Conservation (phyloP, 305 asterid species). For the Fraxinus nigra region DNA sequence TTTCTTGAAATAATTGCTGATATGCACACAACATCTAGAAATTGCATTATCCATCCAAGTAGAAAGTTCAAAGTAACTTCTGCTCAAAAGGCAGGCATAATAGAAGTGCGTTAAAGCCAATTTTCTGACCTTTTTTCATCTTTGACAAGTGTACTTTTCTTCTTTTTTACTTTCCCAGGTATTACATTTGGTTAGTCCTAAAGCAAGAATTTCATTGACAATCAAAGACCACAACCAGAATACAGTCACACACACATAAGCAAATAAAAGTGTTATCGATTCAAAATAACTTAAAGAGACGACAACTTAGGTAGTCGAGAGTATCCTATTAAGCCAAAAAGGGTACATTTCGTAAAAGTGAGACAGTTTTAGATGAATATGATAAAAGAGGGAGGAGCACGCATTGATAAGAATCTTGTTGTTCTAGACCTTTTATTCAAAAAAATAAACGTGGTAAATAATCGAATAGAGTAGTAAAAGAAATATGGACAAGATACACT, state of each 20-base stretch:
- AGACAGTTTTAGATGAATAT: neutral
- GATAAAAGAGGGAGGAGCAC: neutral
- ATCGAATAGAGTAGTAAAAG: neutral
- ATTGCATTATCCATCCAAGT: conserved; percentile 10
- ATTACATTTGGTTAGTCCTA: neutral
- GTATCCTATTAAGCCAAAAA: neutral
- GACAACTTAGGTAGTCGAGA: neutral
- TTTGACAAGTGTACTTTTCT: neutral
- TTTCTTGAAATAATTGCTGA: neutral
- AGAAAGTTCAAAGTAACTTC: conserved; percentile 20
- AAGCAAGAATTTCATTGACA: neutral
- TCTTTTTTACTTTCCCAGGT: neutral
- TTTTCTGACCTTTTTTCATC: neutral
- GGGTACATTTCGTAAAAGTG: neutral
- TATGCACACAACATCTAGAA: neutral
- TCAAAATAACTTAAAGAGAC: neutral
- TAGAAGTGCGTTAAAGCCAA: conserved; percentile 6
- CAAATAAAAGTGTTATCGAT: neutral
- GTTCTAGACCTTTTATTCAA: neutral
- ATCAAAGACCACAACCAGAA: neutral
- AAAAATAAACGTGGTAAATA: neutral
- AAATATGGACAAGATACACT: neutral
- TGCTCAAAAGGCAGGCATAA: conserved; percentile 24
- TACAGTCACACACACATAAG: neutral
- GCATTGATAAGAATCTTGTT: neutral